Base-by-base conservation (phyloP, 1,284 basidiomycete genomes). In the Papiliotrema nemorosa region DNA sequence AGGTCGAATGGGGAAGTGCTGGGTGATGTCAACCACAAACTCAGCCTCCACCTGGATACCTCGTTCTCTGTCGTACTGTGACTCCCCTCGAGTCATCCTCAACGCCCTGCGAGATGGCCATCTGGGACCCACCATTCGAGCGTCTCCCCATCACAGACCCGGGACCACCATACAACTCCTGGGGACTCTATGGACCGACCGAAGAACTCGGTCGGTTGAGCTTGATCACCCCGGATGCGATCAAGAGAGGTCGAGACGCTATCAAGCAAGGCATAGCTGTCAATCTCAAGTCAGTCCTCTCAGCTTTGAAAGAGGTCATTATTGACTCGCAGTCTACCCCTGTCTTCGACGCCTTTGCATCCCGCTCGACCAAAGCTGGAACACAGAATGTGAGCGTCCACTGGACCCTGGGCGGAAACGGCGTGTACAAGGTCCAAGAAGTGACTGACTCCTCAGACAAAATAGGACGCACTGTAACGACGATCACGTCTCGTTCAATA, bases 401-500 rank as follows among this genome's bases (percentile, higher is more conserved):
- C n/a, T n/a, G n/a, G n/a, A n/a, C n/a, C n/a, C n/a, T n/a, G n/a
- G n/a, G n/a, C n/a, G n/a, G n/a, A n/a, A n/a, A n/a, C n/a, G n/a
- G n/a, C n/a, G n/a, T n/a, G n/a, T n/a, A n/a, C n/a, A 3, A 5
- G 22, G 26, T 27, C 12, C 21, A n/a, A 22, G 4, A 9, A 31
- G 20, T 37, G 31, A 38, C 18, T 25, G 6, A 22, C 27, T 9
- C 29, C n/a, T 2, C 44, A 60, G 64, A 21, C 42, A 50, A 2
- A 49, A 58, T 29, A 47, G 59, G 16, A 52, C 44, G 0, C 53
- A 64, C 50, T 58, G 46, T 27, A 60, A 63, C 34, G 68, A 70
- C 56, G 74, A 75, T 46, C 44, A 60, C 31, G 51, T 76, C 9
- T 47, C 63, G 13, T 55, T 75, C 58, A 77, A 77, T 51, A 73